Conservation (phyloP, 139 green algal species). For the Volvox africanus region DNA sequence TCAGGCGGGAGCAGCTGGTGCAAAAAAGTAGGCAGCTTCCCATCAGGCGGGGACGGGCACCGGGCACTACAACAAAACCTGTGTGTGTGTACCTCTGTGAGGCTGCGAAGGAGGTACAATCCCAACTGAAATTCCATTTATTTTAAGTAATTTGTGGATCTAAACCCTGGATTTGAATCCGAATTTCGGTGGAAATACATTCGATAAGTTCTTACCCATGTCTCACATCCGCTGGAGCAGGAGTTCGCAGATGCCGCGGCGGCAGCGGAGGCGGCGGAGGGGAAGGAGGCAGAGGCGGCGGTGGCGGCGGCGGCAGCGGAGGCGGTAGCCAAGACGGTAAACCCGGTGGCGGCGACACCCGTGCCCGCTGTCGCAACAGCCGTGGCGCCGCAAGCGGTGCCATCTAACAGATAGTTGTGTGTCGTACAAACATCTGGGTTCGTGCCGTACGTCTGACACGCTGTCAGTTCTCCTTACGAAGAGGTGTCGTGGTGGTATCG, state of each 20-base stretch:
- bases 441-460: background rate
- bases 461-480: background rate
- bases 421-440: background rate
- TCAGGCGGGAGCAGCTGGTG: too few relatives aligned
- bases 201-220: too few relatives aligned
- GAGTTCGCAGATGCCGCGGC: constrained; percentile 12
- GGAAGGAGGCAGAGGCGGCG: constrained; percentile 1
- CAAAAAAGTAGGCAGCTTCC: too few relatives aligned
- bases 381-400: too few relatives aligned
- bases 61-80: too few relatives aligned
- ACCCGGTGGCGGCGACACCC: background rate
- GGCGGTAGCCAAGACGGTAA: background rate
- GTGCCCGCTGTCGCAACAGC: background rate
- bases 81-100: too few relatives aligned
- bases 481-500: background rate
- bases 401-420: background rate
- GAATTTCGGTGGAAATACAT: background rate
- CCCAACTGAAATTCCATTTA: background rate
- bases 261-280: constrained; percentile 3
- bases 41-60: too few relatives aligned
- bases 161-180: background rate
- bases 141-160: background rate
- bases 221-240: background rate
- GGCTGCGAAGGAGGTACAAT: background rate
- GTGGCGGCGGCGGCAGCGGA: background rate